Base-by-base conservation (phyloP, 306 rosid genomes). In the Canavalia gladiata region DNA sequence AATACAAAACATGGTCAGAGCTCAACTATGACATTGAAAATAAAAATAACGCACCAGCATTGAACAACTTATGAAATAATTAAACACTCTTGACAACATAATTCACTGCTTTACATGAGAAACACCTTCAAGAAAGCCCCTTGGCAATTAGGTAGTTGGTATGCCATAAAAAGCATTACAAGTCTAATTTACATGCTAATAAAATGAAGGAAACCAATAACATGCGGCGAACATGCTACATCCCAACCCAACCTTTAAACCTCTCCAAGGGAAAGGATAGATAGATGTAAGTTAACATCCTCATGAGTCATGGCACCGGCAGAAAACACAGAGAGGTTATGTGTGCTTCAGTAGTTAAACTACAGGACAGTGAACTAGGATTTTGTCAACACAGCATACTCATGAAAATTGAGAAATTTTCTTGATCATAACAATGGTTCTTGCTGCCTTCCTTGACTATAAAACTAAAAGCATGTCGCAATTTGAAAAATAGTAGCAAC, bases 1-100 rank as follows among this genome's bases (percentile, higher is more conserved):
- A 11, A 57, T 49, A 68, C 25, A 42, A 81, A 58, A 74, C 39
- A 68, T 66, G 41, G 72, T 87, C 55, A 84, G 82, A 82, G 69
- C n/a, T 35, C 58, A 18, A 18, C 25, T 18, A 18, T 51, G 72
- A 37, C 60, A 31, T 65, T 55, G 63, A 74, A 81, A 64, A 72
- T 63, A 33, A 45, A 71, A 37, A 76, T 5, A 33, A 34, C 35
- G 59, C 25, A 52, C 13, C 51, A 37, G 57, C 34, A 66, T 56
- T 75, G 2, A 52, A 30, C 28, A 42, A 42, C 6, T 87, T 39
- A 52, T 31, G 73, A 28, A 30, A 74, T 9, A 54, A 45, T 50
- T 39, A 35, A 49, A 64, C 68, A 72, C 49, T 30, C 58, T 37
- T 35, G 34, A 58, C 52, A 58, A 31, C 29, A 42, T 77, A 65